A percentile compares a stretch with the other conserved stretches of the same genome.
Evolutionary conservation across 805 yeast species (phyloP).

Genomic region (Cyberlindnera bimundalis): DNA sequence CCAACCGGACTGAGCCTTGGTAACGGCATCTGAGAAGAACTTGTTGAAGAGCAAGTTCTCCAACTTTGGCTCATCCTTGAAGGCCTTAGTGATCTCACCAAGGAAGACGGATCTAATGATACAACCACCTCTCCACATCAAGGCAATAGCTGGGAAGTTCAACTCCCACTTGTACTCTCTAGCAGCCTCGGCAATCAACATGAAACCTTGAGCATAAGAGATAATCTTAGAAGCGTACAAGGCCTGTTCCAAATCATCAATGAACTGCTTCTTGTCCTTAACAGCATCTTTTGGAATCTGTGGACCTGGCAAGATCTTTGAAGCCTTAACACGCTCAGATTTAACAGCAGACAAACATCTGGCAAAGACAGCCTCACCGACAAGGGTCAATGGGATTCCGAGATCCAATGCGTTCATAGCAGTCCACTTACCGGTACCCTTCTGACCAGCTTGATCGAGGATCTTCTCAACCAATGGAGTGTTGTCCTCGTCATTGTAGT

Average conservation of each 20-base stretch:
- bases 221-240: constrained; percentile 97
- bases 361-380: constrained; percentile 98
- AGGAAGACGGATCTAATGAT: constrained; percentile 98
- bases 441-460: constrained; percentile 96
- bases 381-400: constrained; percentile 97
- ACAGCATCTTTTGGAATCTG: constrained; percentile 54
- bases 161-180: constrained; percentile 94
- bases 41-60: constrained; percentile 95
- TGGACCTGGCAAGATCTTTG: constrained; percentile 80
- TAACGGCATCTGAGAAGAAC: constrained; percentile 88
- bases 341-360: constrained; percentile 94
- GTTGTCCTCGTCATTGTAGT: constrained; percentile 86
- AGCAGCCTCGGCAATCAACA: constrained; percentile 98
- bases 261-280: constrained; percentile 76
- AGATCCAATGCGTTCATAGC: constrained; percentile 96
- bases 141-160: constrained; percentile 97
- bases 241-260: constrained; percentile 96
- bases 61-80: constrained; percentile 87
- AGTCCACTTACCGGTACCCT: constrained; percentile 99
- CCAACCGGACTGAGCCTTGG: constrained; percentile 95
- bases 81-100: constrained; percentile 95
- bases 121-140: constrained; percentile 99
- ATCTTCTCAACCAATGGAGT: constrained; percentile 94
- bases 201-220: constrained; percentile 99
- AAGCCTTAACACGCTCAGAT: constrained; percentile 85